Percentiles rank a stretch among this genome's conserved stretches.
phyloP scores from a whole-genome alignment of 352 stramenopile genomes.

The Halophytophthora polymorphica region DNA sequence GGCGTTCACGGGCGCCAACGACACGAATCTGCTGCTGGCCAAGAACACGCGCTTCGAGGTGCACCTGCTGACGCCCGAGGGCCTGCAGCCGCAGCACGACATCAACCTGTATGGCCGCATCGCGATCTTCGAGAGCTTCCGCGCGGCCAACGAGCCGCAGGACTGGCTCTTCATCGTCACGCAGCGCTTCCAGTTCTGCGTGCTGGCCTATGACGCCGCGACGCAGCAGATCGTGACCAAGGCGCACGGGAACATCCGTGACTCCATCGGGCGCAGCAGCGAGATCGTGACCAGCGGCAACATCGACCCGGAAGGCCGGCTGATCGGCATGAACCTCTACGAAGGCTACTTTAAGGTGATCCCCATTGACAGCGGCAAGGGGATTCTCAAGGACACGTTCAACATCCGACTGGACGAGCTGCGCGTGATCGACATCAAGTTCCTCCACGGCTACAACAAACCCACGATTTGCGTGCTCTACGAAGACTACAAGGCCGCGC shows the following conservation, averaged over 20 bases:
- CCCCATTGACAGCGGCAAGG: conserved; percentile 79
- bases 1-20: conserved; percentile 80
- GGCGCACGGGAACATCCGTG: conserved; percentile 81
- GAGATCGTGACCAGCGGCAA: conserved; percentile 88
- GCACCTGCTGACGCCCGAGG: conserved; percentile 83
- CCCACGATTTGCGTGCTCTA: conserved; percentile 91
- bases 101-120: conserved; percentile 87
- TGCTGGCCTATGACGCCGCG: conserved; percentile 76
- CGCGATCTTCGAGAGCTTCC: conserved; percentile 85
- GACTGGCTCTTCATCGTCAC: conserved; percentile 90
- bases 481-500: conserved; percentile 86
- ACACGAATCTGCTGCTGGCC: conserved; percentile 89
- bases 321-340: conserved; percentile 92
- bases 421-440: conserved; percentile 92
- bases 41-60: conserved; percentile 90
- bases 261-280: conserved; percentile 84
- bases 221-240: conserved; percentile 80
- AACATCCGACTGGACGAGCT: conserved; percentile 93
- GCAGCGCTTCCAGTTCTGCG: conserved; percentile 89
- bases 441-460: conserved; percentile 86
- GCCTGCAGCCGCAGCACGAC: conserved; percentile 83
- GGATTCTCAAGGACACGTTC: conserved; percentile 83
- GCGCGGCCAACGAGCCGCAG: conserved; percentile 60
- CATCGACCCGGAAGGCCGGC: conserved; percentile 78
- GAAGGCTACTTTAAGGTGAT: conserved; percentile 91